Percentiles rank a stretch among this genome's conserved stretches.
Evolutionary conservation across 768 basidiomycete genomes (phyloP).

Genomic region (Rossbeevera mucosa): DNA sequence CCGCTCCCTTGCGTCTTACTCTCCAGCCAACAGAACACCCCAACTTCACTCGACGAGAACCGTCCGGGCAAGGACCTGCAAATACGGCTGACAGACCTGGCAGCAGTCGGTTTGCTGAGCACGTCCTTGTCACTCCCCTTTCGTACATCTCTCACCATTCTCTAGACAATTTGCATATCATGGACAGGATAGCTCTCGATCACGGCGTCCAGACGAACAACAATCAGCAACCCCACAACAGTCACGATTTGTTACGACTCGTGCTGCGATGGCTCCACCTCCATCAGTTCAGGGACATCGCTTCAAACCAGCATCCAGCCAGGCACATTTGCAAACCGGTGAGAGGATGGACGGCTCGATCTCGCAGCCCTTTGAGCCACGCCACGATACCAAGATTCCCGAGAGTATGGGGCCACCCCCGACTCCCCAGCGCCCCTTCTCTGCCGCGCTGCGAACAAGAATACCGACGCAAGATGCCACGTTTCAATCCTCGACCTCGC

Average conservation of each 20-base stretch:
- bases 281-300: slow-evolving; percentile 19
- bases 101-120: slow-evolving; percentile 51
- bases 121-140: slow-evolving; percentile 14
- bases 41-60: slow-evolving; percentile 29
- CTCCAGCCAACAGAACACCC: slow-evolving; percentile 55
- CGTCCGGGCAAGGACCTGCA: slow-evolving; percentile 9
- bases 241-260: slow-evolving; percentile 30
- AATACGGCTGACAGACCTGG: slow-evolving; percentile 38
- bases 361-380: slow-evolving; percentile 10
- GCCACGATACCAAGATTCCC: slow-evolving; percentile 21
- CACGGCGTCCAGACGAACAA: slow-evolving; percentile 42
- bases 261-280: slow-evolving; percentile 31
- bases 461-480: slow-evolving; percentile 13
- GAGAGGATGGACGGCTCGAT: slow-evolving; percentile 12
- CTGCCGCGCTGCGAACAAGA: slow-evolving; percentile 22
- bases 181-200: slow-evolving; percentile 43
- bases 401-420: slow-evolving; percentile 50
- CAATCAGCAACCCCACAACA: slow-evolving; percentile 35
- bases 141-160: slow-evolving; percentile 10
- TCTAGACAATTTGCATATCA: slow-evolving; percentile 66
- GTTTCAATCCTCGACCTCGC: slow-evolving; percentile 9
- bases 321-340: slow-evolving; percentile 7
- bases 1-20: slow-evolving; percentile 63
- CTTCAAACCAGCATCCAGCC: slow-evolving; percentile 23
- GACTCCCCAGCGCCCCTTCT: slow-evolving; percentile 39